Conservation (phyloP, 345 rosid species). For the Jatropha curcas region DNA sequence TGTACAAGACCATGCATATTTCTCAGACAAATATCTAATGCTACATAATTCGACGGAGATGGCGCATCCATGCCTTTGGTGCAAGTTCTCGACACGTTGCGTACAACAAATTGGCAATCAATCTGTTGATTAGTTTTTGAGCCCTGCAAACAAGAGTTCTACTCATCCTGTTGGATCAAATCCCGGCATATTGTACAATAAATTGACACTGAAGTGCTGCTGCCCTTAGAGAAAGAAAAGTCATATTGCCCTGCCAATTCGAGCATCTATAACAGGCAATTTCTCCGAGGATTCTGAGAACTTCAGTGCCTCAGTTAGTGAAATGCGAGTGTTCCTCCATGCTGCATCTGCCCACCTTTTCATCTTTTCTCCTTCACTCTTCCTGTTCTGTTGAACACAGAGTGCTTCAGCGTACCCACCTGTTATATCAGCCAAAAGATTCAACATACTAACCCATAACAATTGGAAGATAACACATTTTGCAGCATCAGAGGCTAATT, state of each 20-base stretch:
- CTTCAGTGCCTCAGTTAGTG: conserved; percentile 61
- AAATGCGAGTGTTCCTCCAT: conserved; percentile 70
- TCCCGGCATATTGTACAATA: neutral
- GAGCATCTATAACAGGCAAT: conserved; percentile 62
- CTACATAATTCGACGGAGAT: neutral
- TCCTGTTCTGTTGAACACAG: conserved; percentile 66
- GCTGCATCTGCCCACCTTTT: conserved; percentile 73
- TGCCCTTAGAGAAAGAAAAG: neutral
- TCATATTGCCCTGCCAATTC: conserved; percentile 54
- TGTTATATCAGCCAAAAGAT: conserved; percentile 19
- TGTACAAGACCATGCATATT: neutral
- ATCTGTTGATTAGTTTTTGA: neutral
- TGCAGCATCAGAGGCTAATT: neutral
- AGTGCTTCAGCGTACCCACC: conserved; percentile 84
- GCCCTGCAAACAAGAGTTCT: neutral
- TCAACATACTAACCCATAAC: neutral
- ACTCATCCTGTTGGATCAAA: neutral
- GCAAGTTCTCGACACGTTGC: neutral
- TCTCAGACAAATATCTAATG: neutral
- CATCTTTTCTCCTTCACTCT: conserved; percentile 80
- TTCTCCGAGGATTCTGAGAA: conserved; percentile 38
- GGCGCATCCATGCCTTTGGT: neutral
- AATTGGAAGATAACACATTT: neutral
- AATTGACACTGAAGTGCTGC: neutral
- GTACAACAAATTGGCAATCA: neutral